phyloP scores from a whole-genome alignment of 805 yeast species.

The Torulaspora microellipsoides region DNA sequence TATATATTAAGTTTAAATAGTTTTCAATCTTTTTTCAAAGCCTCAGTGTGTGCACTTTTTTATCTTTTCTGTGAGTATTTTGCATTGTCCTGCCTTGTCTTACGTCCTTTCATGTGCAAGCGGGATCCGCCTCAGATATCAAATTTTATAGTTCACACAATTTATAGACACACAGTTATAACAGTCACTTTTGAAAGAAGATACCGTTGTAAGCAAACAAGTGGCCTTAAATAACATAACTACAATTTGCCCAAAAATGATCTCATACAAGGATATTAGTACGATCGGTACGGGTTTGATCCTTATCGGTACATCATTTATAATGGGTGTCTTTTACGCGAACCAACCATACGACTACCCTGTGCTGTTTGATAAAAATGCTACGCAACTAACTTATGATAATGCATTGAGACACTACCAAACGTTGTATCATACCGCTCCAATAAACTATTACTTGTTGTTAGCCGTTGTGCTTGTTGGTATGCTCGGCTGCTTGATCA shows the following conservation, averaged over 20 bases:
- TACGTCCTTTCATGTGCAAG: neutral
- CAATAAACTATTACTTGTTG: slow-evolving; percentile 38
- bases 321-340: slow-evolving; percentile 71
- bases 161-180: neutral
- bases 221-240: no score
- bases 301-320: slow-evolving; percentile 55
- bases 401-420: slow-evolving; percentile 69
- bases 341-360: slow-evolving; percentile 79
- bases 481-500: slow-evolving; percentile 64
- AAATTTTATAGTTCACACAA: neutral
- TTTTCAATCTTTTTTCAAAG: no score
- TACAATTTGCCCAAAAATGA: neutral
- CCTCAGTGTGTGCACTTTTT: neutral
- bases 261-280: slow-evolving; percentile 29
- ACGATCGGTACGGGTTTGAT: slow-evolving; percentile 31
- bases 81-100: neutral
- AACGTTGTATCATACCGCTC: slow-evolving; percentile 64
- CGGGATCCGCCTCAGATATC: no score
- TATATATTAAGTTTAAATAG: neutral
- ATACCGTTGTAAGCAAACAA: neutral
- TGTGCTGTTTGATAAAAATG: slow-evolving; percentile 60
- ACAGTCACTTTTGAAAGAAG: neutral
- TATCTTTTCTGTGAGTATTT: neutral
- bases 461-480: slow-evolving; percentile 67
- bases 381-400: slow-evolving; percentile 50